Base-by-base conservation (phyloP, 345 rosid genomes). In the Corchorus capsularis region DNA sequence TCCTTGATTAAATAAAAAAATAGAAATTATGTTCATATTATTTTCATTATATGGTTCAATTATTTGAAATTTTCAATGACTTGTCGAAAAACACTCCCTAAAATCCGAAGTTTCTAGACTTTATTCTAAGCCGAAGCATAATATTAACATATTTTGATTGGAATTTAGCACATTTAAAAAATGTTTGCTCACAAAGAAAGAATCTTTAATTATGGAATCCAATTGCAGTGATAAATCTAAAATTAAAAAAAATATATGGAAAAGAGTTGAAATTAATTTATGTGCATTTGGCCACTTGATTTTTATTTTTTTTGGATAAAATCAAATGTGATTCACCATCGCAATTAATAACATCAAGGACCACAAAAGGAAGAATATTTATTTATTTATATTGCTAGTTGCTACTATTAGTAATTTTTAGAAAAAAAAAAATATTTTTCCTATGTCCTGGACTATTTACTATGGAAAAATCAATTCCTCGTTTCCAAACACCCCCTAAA, bases 401-500 rank as follows among this genome's bases (percentile, higher is more conserved):
- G 1, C 4, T 39, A 39, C 6, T 39, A 39, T 27, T 27, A 27
- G 27, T 27, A 27, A 27, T 27, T 27, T 1, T 39, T 39, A 55
- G 16, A 55, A 17, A n/a, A 17, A 55, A 55, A 1, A 55, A 5
- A 14, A 55, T 27, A 27, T 20, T 11, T 14, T 35, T 68, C 20
- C 56, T 20, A 70, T 34, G 10, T 34, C 6, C 57, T 32, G 46
- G 39, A 68, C 41, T 19, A 14, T 9, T 8, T 19, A 4, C 37
- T 6, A 45, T 1, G 0, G 37, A 67, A 67, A 45, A 73, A 47
- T 63, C 1, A 46, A 22, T 60, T 61, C 49, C 32, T 37, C 9
- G 32, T 71, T 35, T 71, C 57, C 71, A 75, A 52, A 63, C 63
- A 39, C 70, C 13, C 41, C 35, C 10, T 12, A 37, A 20, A 46